Percentiles rank a stretch among this genome's conserved stretches.
Evolutionary conservation across 352 stramenopile species (phyloP).

Genomic region (Globisporangium rhizosaccharum): DNA sequence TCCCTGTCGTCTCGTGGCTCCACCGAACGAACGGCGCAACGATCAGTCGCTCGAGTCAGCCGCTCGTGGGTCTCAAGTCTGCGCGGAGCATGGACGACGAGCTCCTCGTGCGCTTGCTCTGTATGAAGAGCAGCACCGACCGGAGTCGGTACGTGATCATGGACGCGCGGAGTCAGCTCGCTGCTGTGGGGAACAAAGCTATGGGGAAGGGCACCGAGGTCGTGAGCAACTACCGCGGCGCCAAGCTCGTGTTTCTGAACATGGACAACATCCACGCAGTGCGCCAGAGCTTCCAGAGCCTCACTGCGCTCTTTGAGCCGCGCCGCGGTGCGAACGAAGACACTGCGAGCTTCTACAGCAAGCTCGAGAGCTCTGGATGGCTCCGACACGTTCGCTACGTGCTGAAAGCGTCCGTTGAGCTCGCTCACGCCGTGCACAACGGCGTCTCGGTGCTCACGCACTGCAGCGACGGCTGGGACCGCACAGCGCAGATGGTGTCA

Average conservation of each 20-base stretch:
- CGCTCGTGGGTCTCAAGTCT: constrained; percentile 75
- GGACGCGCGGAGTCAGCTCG: constrained; percentile 80
- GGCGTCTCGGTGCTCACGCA: constrained; percentile 95
- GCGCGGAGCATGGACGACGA: constrained; percentile 74
- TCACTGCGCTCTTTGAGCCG: constrained; percentile 81
- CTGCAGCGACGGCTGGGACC: constrained; percentile 99
- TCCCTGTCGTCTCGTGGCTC: constrained; percentile 76
- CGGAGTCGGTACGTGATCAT: constrained; percentile 76
- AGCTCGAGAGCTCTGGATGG: constrained; percentile 95
- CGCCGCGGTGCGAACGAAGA: constrained; percentile 80
- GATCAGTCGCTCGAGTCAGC: constrained; percentile 79
- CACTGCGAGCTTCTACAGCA: constrained; percentile 76
- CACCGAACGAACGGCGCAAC: constrained; percentile 68
- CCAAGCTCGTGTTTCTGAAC: constrained; percentile 95
- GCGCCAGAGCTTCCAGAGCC: constrained; percentile 88
- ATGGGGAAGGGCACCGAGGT: constrained; percentile 96
- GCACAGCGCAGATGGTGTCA: constrained; percentile 95
- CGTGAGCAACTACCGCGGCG: constrained; percentile 91
- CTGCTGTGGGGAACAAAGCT: constrained; percentile 83
- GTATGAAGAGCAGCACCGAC: constrained; percentile 37
- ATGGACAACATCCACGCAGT: constrained; percentile 99
- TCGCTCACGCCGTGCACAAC: constrained; percentile 92
- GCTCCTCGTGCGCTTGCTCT: constrained; percentile 61
- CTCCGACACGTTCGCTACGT: constrained; percentile 92
- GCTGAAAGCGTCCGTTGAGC: constrained; percentile 89